Conservation (phyloP, 805 yeast genomes). For the Ogataea zsoltii region DNA sequence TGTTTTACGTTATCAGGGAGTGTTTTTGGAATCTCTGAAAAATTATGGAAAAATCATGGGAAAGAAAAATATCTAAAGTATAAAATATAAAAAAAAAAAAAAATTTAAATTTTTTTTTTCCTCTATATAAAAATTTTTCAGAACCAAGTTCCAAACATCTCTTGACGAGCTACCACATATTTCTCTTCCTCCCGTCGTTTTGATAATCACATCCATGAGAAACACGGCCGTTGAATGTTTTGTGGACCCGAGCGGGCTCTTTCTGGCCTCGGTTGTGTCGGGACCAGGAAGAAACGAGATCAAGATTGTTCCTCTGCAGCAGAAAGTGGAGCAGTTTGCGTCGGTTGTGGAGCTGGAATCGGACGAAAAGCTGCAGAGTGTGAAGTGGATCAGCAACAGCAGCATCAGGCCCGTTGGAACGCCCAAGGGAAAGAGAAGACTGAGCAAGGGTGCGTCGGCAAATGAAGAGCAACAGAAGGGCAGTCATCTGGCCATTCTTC, state of each 20-base stretch:
- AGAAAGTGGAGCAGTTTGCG: constrained; percentile 24
- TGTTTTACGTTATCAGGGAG: no score
- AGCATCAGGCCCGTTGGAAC: constrained; percentile 9
- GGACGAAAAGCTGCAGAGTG: constrained; percentile 36
- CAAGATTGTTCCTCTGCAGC: constrained; percentile 38
- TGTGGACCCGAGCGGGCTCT: constrained; percentile 19
- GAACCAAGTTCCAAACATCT: no score
- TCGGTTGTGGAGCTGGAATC: constrained; percentile 42
- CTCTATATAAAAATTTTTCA: no score
- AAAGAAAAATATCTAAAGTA: no score
- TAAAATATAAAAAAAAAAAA: no score
- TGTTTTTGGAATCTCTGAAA: constrained; percentile 10
- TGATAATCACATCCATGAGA: constrained; percentile 8
- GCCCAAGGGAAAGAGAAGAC: constrained; percentile 30
- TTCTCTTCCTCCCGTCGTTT: no score
- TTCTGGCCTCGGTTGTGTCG: constrained; percentile 37
- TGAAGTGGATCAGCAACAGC: constrained; percentile 11
- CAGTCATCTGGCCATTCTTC: constrained; percentile 25
- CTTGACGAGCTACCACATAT: no score
- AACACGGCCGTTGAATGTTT: constrained; percentile 18
- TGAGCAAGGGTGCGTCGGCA: constrained; percentile 4
- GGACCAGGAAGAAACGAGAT: constrained; percentile 49
- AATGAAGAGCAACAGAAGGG: constrained; percentile 5
- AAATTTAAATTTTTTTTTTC: no score
- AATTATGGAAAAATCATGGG: no score